A percentile compares a stretch with the other conserved stretches of the same genome.
phyloP scores from a whole-genome alignment of 306 rosid genomes.

The Acacia crassicarpa region DNA sequence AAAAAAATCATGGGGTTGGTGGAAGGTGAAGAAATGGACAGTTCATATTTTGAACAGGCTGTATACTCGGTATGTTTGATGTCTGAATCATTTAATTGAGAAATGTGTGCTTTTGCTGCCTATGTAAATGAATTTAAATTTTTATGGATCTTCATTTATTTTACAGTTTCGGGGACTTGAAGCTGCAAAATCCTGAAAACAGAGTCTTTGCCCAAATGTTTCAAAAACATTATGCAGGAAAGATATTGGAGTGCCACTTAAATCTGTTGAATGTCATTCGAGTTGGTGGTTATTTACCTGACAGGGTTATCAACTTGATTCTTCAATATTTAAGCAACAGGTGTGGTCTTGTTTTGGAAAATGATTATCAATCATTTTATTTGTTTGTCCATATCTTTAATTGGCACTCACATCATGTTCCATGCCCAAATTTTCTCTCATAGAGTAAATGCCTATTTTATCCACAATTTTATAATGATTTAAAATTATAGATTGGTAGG shows the following conservation, averaged over 20 bases:
- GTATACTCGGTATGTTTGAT: slow-evolving; percentile 72
- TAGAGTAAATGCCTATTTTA: not conserved
- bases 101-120: not conserved
- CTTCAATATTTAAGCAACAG: slow-evolving; percentile 95
- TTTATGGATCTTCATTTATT: not conserved
- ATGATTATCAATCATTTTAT: not conserved
- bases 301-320: slow-evolving; percentile 86
- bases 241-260: slow-evolving; percentile 87
- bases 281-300: slow-evolving; percentile 89
- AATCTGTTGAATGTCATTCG: slow-evolving; percentile 81
- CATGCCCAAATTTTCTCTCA: not conserved
- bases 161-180: slow-evolving; percentile 92
- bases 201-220: slow-evolving; percentile 92
- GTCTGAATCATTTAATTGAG: not conserved
- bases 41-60: slow-evolving; percentile 90
- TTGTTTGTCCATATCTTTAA: slow-evolving; percentile 10
- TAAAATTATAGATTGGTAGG: not conserved
- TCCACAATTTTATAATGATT: not conserved
- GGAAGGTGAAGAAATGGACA: slow-evolving; percentile 99
- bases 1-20: slow-evolving; percentile 97
- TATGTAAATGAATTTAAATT: slow-evolving; percentile 16
- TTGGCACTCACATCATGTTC: not conserved
- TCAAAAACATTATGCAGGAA: slow-evolving; percentile 91
- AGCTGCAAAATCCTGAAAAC: slow-evolving; percentile 89
- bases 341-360: slow-evolving; percentile 32